Percentiles rank a stretch among this genome's conserved stretches.
phyloP scores from a whole-genome alignment of 805 yeast genomes.

The Zygosaccharomyces bailii region DNA sequence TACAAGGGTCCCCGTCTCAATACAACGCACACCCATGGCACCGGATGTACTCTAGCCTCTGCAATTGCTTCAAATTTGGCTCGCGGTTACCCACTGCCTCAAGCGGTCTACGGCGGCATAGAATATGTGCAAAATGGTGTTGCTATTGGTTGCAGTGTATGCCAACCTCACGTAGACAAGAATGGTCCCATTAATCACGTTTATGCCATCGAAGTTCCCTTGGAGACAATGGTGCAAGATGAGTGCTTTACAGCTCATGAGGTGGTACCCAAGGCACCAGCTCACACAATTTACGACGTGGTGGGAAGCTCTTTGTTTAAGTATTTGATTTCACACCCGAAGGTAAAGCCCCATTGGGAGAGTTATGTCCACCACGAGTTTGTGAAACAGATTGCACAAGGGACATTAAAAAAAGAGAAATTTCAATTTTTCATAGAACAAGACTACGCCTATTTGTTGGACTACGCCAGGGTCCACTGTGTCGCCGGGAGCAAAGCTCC shows the following conservation, averaged over 20 bases:
- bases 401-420: constrained; percentile 45
- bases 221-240: constrained; percentile 36
- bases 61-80: constrained; percentile 77
- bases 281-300: background rate
- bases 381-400: constrained; percentile 50
- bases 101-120: constrained; percentile 55
- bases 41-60: constrained; percentile 86
- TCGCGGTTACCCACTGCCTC: constrained; percentile 42
- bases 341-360: constrained; percentile 53
- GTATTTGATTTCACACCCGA: constrained; percentile 54
- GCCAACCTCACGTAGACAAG: constrained; percentile 41
- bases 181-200: constrained; percentile 78
- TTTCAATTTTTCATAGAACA: constrained; percentile 53
- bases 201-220: constrained; percentile 37
- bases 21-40: constrained; percentile 72
- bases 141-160: constrained; percentile 39
- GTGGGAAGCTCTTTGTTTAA: constrained; percentile 39
- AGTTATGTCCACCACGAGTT: constrained; percentile 60
- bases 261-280: constrained; percentile 11
- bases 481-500: constrained; percentile 63
- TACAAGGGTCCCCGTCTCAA: constrained; percentile 46
- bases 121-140: constrained; percentile 68
- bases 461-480: constrained; percentile 64
- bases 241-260: constrained; percentile 32
- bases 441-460: constrained; percentile 67